These are phyloP conservation scores for Tulasnella calospora DNA, from an alignment of 768 basidiomycete species.

Conservation along the genomic window DNA sequence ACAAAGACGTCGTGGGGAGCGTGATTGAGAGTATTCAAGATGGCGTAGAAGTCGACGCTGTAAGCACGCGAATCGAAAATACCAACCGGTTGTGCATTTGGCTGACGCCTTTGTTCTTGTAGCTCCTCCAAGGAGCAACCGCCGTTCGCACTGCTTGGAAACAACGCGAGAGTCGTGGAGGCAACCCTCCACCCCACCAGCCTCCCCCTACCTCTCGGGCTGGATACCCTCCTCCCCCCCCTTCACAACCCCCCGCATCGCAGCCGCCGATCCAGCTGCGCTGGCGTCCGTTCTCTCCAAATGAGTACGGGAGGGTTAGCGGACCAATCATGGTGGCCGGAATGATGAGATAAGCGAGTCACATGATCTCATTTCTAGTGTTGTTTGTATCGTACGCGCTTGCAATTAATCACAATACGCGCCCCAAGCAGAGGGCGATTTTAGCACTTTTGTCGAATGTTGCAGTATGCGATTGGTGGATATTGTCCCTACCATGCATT, in stretches of 20 bases:
- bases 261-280: constrained; percentile 12
- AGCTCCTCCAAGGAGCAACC: constrained; percentile 21
- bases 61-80: constrained; percentile 37
- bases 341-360: constrained; percentile 18
- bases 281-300: constrained; percentile 16
- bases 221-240: constrained; percentile 15
- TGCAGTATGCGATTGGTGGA: background rate
- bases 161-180: constrained; percentile 11
- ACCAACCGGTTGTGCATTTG: background rate
- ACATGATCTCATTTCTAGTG: constrained; percentile 4
- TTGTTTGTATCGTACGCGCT: constrained; percentile 2
- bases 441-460: background rate
- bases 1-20: constrained; percentile 73
- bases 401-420: constrained; percentile 10
- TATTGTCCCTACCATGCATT: background rate
- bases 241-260: constrained; percentile 8
- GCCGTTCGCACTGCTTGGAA: constrained; percentile 26
- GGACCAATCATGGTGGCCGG: constrained; percentile 24
- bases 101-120: background rate
- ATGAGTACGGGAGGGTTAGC: constrained; percentile 23
- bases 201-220: constrained; percentile 16
- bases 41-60: constrained; percentile 84
- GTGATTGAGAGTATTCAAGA: constrained; percentile 89
- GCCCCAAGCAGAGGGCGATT: background rate
- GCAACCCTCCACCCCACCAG: constrained; percentile 2